Conservation (phyloP, 257 asterid genomes). For the Solanum microdontum region DNA sequence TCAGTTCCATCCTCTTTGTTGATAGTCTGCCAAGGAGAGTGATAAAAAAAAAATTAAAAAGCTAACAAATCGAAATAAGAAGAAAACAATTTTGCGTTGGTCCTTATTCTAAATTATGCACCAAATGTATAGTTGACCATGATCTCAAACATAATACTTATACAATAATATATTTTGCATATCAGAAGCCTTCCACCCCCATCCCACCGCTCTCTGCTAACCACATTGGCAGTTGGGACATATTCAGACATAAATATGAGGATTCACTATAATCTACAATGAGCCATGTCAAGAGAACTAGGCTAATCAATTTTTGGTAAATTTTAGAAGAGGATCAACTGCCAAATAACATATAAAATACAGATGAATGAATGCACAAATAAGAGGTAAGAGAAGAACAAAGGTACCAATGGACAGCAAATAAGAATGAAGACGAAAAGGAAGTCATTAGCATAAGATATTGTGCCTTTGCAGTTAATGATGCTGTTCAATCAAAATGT, state of each 20-base stretch:
- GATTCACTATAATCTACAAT: not conserved
- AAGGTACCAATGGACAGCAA: not conserved
- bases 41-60: not conserved
- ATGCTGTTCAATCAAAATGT: not conserved
- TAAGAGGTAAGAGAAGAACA: not conserved
- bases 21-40: conserved; percentile 26
- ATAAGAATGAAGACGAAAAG: not conserved
- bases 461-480: not conserved
- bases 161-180: not conserved
- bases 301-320: not conserved
- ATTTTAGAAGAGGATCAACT: not conserved
- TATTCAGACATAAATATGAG: not conserved
- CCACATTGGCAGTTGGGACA: not conserved
- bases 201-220: not conserved
- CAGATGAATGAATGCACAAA: not conserved
- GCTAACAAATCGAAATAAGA: not conserved
- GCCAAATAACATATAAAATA: not conserved
- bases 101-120: not conserved
- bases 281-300: not conserved
- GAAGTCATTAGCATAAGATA: not conserved
- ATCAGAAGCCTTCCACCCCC: not conserved
- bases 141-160: not conserved
- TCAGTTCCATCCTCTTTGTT: conserved; percentile 36
- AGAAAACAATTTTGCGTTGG: not conserved
- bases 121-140: not conserved